These are phyloP conservation scores for Heliamphora pulchella DNA, from an alignment of 179 eudicot genomes.

Conservation along the genomic window DNA sequence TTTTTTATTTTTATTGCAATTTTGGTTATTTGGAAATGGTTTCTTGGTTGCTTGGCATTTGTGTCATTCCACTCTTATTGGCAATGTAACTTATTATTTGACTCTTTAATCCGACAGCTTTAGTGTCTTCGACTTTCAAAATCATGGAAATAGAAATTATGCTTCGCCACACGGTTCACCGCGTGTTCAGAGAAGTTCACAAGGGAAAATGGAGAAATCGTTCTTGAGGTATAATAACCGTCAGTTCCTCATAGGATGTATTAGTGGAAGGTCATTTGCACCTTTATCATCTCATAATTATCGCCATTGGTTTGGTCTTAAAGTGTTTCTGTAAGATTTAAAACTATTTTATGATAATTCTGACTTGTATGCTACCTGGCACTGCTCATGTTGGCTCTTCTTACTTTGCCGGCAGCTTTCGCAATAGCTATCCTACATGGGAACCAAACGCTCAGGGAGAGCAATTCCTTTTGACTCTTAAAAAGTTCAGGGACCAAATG, in stretches of 20 bases:
- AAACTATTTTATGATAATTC: neutral
- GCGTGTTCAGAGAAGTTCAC: conserved; percentile 69
- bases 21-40: neutral
- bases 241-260: neutral
- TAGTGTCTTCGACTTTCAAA: conserved; percentile 71
- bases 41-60: neutral
- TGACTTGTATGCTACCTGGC: neutral
- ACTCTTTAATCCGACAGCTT: conserved; percentile 43
- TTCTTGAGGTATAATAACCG: conserved; percentile 56
- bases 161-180: conserved; percentile 61
- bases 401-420: conserved; percentile 52
- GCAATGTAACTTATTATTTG: neutral
- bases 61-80: neutral
- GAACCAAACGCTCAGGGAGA: conserved; percentile 65
- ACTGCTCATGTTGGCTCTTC: neutral
- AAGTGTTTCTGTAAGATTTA: neutral
- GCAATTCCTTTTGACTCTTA: conserved; percentile 52
- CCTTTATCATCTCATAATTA: neutral
- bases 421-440: conserved; percentile 78
- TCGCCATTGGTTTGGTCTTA: neutral
- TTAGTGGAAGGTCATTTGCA: neutral
- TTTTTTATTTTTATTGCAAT: neutral
- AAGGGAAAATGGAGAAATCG: conserved; percentile 99
- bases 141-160: conserved; percentile 74
- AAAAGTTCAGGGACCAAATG: conserved; percentile 55